Percentiles rank a stretch among this genome's conserved stretches.
These are phyloP conservation scores for Hypoxylon sp. DNA, from an alignment of 2,329 filamentous ascomycete species.

Conservation along the genomic window DNA sequence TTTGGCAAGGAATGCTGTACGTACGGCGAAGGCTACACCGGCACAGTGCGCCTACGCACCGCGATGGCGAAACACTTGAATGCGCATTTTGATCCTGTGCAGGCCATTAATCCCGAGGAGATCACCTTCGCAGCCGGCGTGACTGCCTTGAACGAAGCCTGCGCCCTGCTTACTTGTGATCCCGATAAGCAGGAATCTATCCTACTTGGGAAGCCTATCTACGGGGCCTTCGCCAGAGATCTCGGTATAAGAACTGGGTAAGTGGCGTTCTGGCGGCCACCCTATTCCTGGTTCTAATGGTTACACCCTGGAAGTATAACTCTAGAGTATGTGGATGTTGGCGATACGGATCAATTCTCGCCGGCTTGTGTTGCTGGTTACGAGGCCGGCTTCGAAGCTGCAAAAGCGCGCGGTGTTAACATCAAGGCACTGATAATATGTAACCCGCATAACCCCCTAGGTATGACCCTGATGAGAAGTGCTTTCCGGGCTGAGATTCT, in stretches of 20 bases:
- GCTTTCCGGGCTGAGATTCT: background rate
- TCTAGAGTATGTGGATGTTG: constrained; percentile 43
- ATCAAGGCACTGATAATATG: constrained; percentile 45
- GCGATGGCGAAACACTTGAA: constrained; percentile 49
- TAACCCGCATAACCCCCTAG: constrained; percentile 47
- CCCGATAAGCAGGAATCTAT: constrained; percentile 35
- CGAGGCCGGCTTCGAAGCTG: constrained; percentile 44
- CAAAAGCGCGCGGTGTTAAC: constrained; percentile 37
- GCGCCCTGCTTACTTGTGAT: constrained; percentile 45
- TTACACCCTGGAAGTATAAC: constrained; percentile 23
- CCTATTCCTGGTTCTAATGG: background rate
- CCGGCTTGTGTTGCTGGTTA: constrained; percentile 40
- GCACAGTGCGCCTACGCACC: constrained; percentile 41
- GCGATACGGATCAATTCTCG: constrained; percentile 46
- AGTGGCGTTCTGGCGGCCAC: background rate
- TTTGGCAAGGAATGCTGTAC: constrained; percentile 40
- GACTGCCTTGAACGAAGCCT: constrained; percentile 46
- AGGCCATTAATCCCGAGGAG: constrained; percentile 42
- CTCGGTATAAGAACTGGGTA: constrained; percentile 48
- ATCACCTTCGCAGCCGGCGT: constrained; percentile 48
- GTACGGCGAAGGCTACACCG: constrained; percentile 48
- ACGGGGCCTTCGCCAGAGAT: constrained; percentile 45
- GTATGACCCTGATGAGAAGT: constrained; percentile 17
- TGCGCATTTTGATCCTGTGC: constrained; percentile 41
- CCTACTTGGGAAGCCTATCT: constrained; percentile 44